Evolutionary conservation across 1,284 basidiomycete species (phyloP), one percentile per base, ranked within the genome.

Genomic region (Phylloporus sp.): DNA sequence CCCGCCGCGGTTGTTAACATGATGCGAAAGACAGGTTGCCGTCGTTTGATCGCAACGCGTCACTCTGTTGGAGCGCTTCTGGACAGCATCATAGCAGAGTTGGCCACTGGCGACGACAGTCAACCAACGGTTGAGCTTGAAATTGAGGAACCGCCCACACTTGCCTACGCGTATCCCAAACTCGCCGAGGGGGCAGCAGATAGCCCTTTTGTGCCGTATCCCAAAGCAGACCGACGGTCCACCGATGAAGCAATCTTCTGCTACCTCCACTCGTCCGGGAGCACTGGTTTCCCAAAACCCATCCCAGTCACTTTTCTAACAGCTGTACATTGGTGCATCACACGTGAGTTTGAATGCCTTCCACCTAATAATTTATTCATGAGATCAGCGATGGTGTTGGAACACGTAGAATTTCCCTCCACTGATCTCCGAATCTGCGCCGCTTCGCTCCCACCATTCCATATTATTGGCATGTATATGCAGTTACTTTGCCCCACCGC

Each of bases 1-100:
- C 56, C 76, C 1, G 69, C 75, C 6, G 78, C 79, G 0, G 65
- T 80, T 8, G 61, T 64, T 4, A 70, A 78, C 56, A 69, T 81
- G 61, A 64, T 81, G 55, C 66, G 61, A 57, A 75, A 71, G 61
- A 74, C 72, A 0, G 64, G 64, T 2, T 76, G 73, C 20, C 72
- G 69, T 51, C 75, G 75, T 17, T 11, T 81, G 29, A 63, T 81
- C 11, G 70, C 72, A 2, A 79, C 78, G 0, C 65, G 66, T 4
- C 60, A 64, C 18, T 75, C 74, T 0, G 66, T 78, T 4, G 58
- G 39, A 2, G 10, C 55, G 0, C 71, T 81, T 6, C 44, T 78
- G 5, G 69, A 75, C 22, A 68, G 63, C 0, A 60, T 80, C 5
- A 60, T 61, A 28, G 32, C 58, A 4, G 72, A 77, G 50, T 31